A percentile compares a stretch with the other conserved stretches of the same genome.
Evolutionary conservation across 1,284 basidiomycete species (phyloP).

Genomic region (Meripilus lineatus): DNA sequence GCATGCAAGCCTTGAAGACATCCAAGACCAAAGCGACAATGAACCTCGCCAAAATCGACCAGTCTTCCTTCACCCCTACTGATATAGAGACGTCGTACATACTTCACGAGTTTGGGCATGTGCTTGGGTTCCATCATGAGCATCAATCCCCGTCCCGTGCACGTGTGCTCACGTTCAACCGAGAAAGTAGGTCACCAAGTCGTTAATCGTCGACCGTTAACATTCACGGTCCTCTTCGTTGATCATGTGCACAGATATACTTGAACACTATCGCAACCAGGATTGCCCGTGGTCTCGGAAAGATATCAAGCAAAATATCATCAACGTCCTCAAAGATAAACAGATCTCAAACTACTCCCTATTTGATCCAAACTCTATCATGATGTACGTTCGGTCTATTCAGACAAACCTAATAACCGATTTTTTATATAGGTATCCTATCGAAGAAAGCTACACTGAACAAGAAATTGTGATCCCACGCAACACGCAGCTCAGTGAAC

Average conservation of each 20-base stretch:
- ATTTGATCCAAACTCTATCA: conserved; percentile 14
- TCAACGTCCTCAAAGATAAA: too few species aligned
- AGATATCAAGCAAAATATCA: too few species aligned
- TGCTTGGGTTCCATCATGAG: conserved; percentile 29
- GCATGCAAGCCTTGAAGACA: background rate
- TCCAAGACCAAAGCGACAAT: conserved; percentile 14
- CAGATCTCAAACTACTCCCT: conserved; percentile 19
- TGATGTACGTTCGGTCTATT: conserved; percentile 1
- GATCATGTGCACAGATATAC: too few species aligned
- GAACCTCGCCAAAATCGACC: conserved; percentile 21
- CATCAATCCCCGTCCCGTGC: conserved; percentile 29
- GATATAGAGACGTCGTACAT: conserved; percentile 12
- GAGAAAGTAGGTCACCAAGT: too few species aligned
- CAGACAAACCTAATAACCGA: background rate
- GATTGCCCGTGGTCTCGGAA: too few species aligned
- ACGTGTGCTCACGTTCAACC: too few species aligned
- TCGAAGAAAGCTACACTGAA: background rate
- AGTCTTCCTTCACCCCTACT: background rate
- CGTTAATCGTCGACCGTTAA: too few species aligned
- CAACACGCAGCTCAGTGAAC: conserved; percentile 2
- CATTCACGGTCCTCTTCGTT: too few species aligned
- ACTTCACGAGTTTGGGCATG: conserved; percentile 30
- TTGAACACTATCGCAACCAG: too few species aligned
- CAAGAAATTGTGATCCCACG: conserved; percentile 1
- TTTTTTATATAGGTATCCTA: conserved; percentile 1